phyloP scores from a whole-genome alignment of 768 basidiomycete genomes.

The Russula abietina region DNA sequence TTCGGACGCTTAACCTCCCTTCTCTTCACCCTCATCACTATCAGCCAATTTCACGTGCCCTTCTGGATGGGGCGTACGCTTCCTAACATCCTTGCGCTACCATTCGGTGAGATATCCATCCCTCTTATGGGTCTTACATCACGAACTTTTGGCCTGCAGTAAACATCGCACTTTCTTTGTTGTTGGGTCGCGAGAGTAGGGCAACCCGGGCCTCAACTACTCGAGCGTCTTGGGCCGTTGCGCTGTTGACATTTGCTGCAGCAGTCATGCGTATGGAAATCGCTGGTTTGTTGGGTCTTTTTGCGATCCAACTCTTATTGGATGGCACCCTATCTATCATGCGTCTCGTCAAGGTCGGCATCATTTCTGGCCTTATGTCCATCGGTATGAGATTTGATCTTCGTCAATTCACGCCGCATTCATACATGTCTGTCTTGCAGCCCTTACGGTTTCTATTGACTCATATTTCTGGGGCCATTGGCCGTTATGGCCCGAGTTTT shows the following conservation, averaged over 20 bases:
- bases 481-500: slow-evolving; percentile 83
- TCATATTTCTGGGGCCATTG: slow-evolving; percentile 77
- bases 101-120: slow-evolving; percentile 51
- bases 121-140: not conserved
- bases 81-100: slow-evolving; percentile 89
- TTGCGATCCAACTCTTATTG: slow-evolving; percentile 51
- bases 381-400: slow-evolving; percentile 38
- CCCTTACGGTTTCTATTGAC: slow-evolving; percentile 60
- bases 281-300: slow-evolving; percentile 53
- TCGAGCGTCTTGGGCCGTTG: slow-evolving; percentile 41
- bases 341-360: slow-evolving; percentile 44
- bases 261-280: slow-evolving; percentile 80
- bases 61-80: slow-evolving; percentile 93
- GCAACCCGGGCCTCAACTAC: slow-evolving; percentile 34
- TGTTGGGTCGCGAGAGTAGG: slow-evolving; percentile 42
- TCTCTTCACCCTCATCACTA: slow-evolving; percentile 62
- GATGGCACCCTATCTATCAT: slow-evolving; percentile 39
- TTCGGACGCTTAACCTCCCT: slow-evolving; percentile 56
- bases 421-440: slow-evolving; percentile 34
- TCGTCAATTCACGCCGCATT: not conserved
- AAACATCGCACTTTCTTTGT: slow-evolving; percentile 47
- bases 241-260: slow-evolving; percentile 57
- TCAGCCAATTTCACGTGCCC: slow-evolving; percentile 83
- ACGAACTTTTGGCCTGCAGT: slow-evolving; percentile 35
- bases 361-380: slow-evolving; percentile 44